Evolutionary conservation across 257 asterid genomes (phyloP).

Genomic region (Voacanga thouarsii): DNA sequence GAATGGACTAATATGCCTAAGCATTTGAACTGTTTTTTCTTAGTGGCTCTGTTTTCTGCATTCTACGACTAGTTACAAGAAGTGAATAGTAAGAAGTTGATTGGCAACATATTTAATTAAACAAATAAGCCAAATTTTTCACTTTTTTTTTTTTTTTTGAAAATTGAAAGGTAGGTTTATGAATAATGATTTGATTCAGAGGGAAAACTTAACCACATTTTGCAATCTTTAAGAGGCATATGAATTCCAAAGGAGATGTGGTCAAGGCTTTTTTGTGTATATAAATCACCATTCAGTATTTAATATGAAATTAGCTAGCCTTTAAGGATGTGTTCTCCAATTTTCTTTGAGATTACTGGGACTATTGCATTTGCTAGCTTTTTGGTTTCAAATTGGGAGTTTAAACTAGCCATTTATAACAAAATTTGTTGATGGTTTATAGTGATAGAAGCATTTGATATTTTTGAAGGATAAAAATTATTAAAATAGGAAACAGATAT

Average conservation of each 20-base stretch:
- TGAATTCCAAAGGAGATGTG: constrained; percentile 4
- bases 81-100: background rate
- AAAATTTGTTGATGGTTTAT: too few relatives aligned
- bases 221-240: background rate
- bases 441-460: too few relatives aligned
- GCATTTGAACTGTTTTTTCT: background rate
- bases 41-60: background rate
- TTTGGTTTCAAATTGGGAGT: too few relatives aligned
- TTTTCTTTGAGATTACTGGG: background rate
- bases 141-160: background rate
- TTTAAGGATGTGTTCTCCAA: background rate
- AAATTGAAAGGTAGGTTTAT: background rate
- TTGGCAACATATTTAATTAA: background rate
- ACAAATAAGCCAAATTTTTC: background rate
- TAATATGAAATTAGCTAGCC: background rate
- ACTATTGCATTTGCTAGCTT: too few relatives aligned
- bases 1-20: background rate
- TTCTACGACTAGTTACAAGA: background rate
- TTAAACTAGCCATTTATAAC: too few relatives aligned
- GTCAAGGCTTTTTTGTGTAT: constrained; percentile 10
- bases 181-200: background rate
- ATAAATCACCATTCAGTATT: background rate
- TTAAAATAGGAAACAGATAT: too few relatives aligned
- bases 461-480: too few relatives aligned
- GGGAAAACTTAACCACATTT: background rate